Evolutionary conservation across 768 basidiomycete species (phyloP).

Genomic region (Daedaleopsis nitida): DNA sequence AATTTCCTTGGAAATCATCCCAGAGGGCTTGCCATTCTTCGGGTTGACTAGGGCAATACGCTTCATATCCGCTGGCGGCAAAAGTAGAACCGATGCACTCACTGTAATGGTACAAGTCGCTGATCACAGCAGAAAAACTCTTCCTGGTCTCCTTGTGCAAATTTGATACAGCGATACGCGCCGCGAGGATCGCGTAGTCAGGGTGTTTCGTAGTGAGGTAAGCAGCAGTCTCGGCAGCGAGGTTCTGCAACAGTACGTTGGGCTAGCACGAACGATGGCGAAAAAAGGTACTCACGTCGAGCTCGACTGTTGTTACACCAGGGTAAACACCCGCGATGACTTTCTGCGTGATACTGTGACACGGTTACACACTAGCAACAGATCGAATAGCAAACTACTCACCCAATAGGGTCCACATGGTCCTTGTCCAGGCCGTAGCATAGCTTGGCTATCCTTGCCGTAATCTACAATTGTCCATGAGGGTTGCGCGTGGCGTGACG

Average conservation of each 20-base stretch:
- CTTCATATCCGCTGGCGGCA: too few relatives aligned
- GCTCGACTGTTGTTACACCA: slow-evolving; percentile 95
- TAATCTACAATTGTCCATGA: slow-evolving; percentile 55
- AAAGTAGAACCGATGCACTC: slow-evolving; percentile 22
- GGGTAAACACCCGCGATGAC: slow-evolving; percentile 92
- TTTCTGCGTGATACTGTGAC: slow-evolving; percentile 79
- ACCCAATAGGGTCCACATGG: slow-evolving; percentile 94
- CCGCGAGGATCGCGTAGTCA: slow-evolving; percentile 97
- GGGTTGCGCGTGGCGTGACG: slow-evolving; percentile 9
- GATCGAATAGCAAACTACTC: too few relatives aligned
- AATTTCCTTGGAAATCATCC: slow-evolving; percentile 90
- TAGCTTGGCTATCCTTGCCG: slow-evolving; percentile 83
- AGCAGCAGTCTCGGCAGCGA: slow-evolving; percentile 96
- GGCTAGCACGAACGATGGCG: neutral
- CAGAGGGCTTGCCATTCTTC: slow-evolving; percentile 83
- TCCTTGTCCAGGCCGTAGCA: slow-evolving; percentile 95
- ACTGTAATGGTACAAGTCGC: slow-evolving; percentile 90
- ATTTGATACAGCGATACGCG: slow-evolving; percentile 98
- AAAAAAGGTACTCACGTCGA: slow-evolving; percentile 66
- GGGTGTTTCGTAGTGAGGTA: slow-evolving; percentile 97
- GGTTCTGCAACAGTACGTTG: slow-evolving; percentile 59
- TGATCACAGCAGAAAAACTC: slow-evolving; percentile 89
- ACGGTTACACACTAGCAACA: too few relatives aligned
- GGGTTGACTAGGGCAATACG: slow-evolving; percentile 70
- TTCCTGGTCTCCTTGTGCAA: slow-evolving; percentile 99